A percentile compares a stretch with the other conserved stretches of the same genome.
These are phyloP conservation scores for Trichomonas tenax DNA, from an alignment of 208 protist genomes.

Conservation along the genomic window DNA sequence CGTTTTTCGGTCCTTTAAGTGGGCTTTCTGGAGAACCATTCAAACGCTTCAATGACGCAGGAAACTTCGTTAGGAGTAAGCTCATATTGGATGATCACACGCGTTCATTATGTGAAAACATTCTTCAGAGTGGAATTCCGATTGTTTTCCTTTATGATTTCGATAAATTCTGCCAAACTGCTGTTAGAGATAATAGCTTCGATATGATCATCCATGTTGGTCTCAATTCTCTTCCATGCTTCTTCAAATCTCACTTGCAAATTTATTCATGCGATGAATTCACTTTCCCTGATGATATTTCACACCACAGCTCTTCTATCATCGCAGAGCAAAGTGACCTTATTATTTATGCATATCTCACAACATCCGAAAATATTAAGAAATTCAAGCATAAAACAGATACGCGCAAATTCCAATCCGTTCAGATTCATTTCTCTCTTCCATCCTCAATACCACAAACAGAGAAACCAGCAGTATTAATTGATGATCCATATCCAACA, in stretches of 20 bases:
- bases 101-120: background rate
- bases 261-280: constrained; percentile 17
- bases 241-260: background rate
- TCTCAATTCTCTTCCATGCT: background rate
- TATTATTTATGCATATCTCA: background rate
- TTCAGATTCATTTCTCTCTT: background rate
- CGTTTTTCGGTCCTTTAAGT: background rate
- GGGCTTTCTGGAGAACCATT: background rate
- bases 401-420: no score
- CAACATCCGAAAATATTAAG: background rate
- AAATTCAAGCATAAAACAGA: background rate
- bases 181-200: background rate
- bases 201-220: background rate
- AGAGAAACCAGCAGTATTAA: background rate
- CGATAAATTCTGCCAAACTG: background rate
- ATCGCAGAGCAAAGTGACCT: background rate
- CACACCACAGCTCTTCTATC: background rate
- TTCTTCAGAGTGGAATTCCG: background rate
- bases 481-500: background rate
- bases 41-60: background rate
- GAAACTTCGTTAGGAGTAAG: background rate
- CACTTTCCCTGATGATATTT: background rate
- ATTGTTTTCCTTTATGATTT: background rate
- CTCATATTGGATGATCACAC: background rate
- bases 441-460: background rate